Conservation (phyloP, 2,329 filamentous ascomycete species). For the Hansfordia pulvinata region DNA sequence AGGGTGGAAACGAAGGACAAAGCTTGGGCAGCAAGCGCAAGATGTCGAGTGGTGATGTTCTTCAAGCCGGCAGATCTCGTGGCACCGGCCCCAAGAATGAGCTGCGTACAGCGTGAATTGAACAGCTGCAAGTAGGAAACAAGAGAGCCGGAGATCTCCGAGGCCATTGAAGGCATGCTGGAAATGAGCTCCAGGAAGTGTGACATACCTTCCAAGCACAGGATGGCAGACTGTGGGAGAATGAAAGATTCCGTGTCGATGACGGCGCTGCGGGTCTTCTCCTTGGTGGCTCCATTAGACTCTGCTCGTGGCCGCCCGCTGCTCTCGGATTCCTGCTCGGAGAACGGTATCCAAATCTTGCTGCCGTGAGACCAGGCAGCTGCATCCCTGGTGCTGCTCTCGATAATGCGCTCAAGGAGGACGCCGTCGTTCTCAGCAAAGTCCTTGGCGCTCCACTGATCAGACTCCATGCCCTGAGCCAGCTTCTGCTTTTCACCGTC, state of each 20-base stretch:
- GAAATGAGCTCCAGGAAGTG: conserved; percentile 72
- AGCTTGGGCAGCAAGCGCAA: conserved; percentile 82
- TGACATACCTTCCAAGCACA: conserved; percentile 70
- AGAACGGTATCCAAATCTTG: conserved; percentile 41
- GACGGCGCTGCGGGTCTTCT: conserved; percentile 56
- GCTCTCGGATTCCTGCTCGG: conserved; percentile 21
- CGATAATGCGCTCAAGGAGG: conserved; percentile 50
- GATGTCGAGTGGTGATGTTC: conserved; percentile 92
- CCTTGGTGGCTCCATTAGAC: conserved; percentile 38
- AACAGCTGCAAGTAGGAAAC: conserved; percentile 84
- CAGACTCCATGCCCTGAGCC: conserved; percentile 64
- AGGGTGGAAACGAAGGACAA: conserved; percentile 77
- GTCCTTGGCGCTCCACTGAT: conserved; percentile 68
- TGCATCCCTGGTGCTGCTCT: conserved; percentile 58
- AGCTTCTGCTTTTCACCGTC: conserved; percentile 62
- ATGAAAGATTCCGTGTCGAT: conserved; percentile 81
- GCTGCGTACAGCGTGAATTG: conserved; percentile 90
- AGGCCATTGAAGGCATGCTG: conserved; percentile 77
- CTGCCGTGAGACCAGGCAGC: conserved; percentile 49
- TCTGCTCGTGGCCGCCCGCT: conserved; percentile 21
- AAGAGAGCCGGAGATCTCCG: conserved; percentile 66
- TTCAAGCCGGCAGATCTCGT: conserved; percentile 79
- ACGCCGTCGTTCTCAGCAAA: conserved; percentile 50
- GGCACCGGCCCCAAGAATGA: conserved; percentile 89
- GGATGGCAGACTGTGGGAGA: conserved; percentile 69